A percentile compares a stretch with the other conserved stretches of the same genome.
Evolutionary conservation across 257 asterid species (phyloP).

Genomic region (Lithospermum erythrorhizon): DNA sequence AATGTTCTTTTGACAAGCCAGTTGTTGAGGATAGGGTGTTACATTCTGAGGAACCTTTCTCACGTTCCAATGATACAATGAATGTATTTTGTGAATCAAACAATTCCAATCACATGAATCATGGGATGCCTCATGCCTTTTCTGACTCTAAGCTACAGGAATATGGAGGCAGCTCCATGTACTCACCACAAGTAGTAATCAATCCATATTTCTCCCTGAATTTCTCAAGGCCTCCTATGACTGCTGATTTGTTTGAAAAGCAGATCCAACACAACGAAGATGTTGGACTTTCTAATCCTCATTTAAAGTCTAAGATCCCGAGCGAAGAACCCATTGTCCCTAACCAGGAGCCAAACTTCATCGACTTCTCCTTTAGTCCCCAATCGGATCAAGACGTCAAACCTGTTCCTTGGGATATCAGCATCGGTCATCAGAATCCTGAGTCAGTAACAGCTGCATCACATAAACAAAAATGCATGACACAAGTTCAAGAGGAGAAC

Average conservation of each 20-base stretch:
- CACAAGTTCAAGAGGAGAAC: slow-evolving; percentile 18
- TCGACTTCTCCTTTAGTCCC: slow-evolving; percentile 18
- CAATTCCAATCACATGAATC: slow-evolving; percentile 22
- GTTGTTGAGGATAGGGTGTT: slow-evolving; percentile 17
- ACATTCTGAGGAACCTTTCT: slow-evolving; percentile 20
- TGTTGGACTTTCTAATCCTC: slow-evolving; percentile 22
- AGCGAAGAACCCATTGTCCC: slow-evolving; percentile 27
- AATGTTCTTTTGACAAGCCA: slow-evolving; percentile 21
- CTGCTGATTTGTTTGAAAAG: slow-evolving; percentile 36
- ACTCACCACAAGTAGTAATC: slow-evolving; percentile 37
- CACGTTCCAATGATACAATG: slow-evolving; percentile 21
- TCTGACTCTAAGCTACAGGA: slow-evolving; percentile 68
- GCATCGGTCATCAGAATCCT: slow-evolving; percentile 14
- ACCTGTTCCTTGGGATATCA: slow-evolving; percentile 8
- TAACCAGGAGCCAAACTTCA: slow-evolving; percentile 18
- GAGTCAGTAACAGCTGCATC: slow-evolving; percentile 4
- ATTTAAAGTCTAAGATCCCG: slow-evolving; percentile 23
- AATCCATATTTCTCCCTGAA: slow-evolving; percentile 38
- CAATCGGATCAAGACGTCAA: slow-evolving; percentile 19
- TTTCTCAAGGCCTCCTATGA: slow-evolving; percentile 31
- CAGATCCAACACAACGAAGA: slow-evolving; percentile 27
- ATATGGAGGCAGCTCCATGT: slow-evolving; percentile 37
- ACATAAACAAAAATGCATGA: neutral
- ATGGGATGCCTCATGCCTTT: slow-evolving; percentile 50
- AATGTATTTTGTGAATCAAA: slow-evolving; percentile 21